A percentile compares a stretch with the other conserved stretches of the same genome.
Evolutionary conservation across 1,284 basidiomycete genomes (phyloP).

Genomic region (Microstroma glucosiphilum): DNA sequence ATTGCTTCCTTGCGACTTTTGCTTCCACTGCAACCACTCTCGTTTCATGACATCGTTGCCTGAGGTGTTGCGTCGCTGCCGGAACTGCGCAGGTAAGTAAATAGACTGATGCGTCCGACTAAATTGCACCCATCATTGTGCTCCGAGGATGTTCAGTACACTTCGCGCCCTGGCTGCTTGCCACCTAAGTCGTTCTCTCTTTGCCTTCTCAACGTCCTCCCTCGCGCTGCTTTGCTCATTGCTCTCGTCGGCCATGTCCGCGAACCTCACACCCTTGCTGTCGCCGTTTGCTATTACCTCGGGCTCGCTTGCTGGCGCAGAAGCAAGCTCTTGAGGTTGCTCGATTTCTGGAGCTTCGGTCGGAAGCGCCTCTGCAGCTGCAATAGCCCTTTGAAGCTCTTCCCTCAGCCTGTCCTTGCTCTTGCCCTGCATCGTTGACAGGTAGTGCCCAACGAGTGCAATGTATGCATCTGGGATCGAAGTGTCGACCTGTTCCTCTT

Average conservation of each 20-base stretch:
- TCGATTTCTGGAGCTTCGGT: background rate
- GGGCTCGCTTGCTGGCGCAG: background rate
- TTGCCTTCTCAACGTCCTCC: no score
- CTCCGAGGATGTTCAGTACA: no score
- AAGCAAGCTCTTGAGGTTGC: background rate
- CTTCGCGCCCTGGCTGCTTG: no score
- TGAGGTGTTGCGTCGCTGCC: no score
- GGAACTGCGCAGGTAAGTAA: no score
- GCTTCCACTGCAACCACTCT: no score
- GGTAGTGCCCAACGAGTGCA: background rate
- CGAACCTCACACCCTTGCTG: slow-evolving; percentile 3
- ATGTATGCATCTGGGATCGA: background rate
- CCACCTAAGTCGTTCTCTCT: no score
- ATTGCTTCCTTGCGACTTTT: no score
- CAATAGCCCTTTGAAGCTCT: background rate
- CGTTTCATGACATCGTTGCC: no score
- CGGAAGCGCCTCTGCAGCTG: background rate
- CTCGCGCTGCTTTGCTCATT: no score
- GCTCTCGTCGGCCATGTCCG: background rate
- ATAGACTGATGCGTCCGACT: no score
- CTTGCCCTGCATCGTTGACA: background rate
- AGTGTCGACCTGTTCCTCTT: background rate
- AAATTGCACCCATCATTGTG: no score
- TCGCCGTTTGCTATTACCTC: background rate
- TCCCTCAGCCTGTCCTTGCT: background rate